Percentiles rank a stretch among this genome's conserved stretches.
Conservation (phyloP, 2,329 filamentous ascomycete genomes). For the Ambrosiella beaveri region DNA sequence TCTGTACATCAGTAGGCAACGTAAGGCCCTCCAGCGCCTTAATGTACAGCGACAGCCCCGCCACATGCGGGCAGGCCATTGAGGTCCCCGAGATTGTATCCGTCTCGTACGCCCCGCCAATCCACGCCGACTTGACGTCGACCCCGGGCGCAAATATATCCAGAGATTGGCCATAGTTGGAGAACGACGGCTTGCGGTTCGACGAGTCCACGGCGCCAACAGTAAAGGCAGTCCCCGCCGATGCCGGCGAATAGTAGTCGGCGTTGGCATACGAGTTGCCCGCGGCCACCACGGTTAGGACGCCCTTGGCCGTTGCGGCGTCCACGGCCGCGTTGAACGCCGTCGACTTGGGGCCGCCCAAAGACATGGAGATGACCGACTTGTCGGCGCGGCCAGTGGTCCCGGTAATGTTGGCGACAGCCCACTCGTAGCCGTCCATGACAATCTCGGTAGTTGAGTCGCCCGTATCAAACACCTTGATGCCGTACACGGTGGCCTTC, state of each 20-base stretch:
- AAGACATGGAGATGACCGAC: conserved; percentile 38
- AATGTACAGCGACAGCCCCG: conserved; percentile 33
- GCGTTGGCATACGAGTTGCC: conserved; percentile 31
- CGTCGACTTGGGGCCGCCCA: conserved; percentile 28
- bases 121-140: conserved; percentile 29
- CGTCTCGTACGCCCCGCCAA: conserved; percentile 18
- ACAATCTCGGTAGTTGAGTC: conserved; percentile 15
- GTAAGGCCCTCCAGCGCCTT: conserved; percentile 26
- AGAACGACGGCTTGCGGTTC: conserved; percentile 26
- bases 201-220: conserved; percentile 31
- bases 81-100: conserved; percentile 37
- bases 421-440: conserved; percentile 24
- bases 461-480: conserved; percentile 21
- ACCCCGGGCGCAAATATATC: conserved; percentile 36
- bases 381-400: conserved; percentile 23
- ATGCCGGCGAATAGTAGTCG: conserved; percentile 29
- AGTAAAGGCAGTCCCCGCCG: conserved; percentile 30
- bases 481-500: conserved; percentile 60
- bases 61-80: conserved; percentile 44
- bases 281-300: conserved; percentile 37
- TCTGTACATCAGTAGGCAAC: conserved; percentile 29
- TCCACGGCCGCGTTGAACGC: conserved; percentile 34
- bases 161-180: conserved; percentile 31
- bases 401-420: conserved; percentile 26
- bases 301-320: conserved; percentile 26